Conservation (phyloP, 495 filamentous ascomycete species). For the Xylaria longipes region DNA sequence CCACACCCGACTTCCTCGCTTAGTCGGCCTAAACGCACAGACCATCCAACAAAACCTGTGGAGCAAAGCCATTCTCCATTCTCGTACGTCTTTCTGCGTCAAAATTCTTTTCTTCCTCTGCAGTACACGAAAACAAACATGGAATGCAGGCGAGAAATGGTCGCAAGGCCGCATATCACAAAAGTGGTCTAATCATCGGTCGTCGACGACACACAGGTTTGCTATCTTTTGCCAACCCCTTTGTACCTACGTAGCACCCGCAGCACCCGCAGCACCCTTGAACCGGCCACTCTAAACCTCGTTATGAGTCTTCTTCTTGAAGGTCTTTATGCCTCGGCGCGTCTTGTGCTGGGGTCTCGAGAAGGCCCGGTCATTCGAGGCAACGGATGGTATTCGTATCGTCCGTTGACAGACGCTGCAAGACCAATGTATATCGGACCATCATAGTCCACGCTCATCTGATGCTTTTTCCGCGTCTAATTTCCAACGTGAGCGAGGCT, state of each 20-base stretch:
- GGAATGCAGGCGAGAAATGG: background rate
- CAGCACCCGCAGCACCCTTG: slow-evolving; percentile 48
- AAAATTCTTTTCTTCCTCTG: slow-evolving; percentile 14
- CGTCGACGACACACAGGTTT: slow-evolving; percentile 3
- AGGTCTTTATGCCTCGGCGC: slow-evolving; percentile 53
- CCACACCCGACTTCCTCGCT: too few relatives aligned
- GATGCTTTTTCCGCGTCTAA: slow-evolving; percentile 31
- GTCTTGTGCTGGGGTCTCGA: slow-evolving; percentile 56
- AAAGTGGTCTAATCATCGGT: background rate
- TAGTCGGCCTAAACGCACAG: background rate
- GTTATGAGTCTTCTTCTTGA: slow-evolving; percentile 53
- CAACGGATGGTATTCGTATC: slow-evolving; percentile 38
- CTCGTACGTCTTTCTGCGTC: background rate
- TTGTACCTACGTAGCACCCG: slow-evolving; percentile 24
- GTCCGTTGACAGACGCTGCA: slow-evolving; percentile 46
- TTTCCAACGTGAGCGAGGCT: slow-evolving; percentile 57
- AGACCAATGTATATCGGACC: slow-evolving; percentile 52
- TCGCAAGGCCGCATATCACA: background rate
- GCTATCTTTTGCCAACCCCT: background rate
- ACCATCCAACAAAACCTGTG: background rate
- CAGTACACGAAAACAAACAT: background rate
- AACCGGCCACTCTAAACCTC: slow-evolving; percentile 47
- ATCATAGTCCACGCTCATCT: slow-evolving; percentile 63
- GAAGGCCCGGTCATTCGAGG: slow-evolving; percentile 48
- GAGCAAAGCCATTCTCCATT: background rate